Conservation (phyloP, 2,329 filamentous ascomycete genomes). For the Penicillium hesseltinei region DNA sequence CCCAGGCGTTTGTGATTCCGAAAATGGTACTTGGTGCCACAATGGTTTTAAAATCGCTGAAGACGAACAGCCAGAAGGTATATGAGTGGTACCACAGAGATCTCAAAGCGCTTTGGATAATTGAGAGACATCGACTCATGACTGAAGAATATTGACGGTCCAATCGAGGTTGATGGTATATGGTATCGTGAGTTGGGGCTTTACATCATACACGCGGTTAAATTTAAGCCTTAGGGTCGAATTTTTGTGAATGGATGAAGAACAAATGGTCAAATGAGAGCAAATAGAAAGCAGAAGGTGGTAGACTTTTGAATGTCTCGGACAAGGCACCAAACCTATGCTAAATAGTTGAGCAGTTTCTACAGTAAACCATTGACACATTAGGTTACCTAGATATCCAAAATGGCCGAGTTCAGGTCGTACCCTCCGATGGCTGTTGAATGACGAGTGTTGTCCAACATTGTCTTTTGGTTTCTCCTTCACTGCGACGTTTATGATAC, state of each 20-base stretch:
- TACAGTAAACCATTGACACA: background rate
- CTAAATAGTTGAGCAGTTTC: background rate
- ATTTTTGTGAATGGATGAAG: background rate
- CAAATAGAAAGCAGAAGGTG: background rate
- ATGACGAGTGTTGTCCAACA: background rate
- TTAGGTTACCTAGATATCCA: background rate
- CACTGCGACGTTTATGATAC: background rate
- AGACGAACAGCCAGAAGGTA: slow-evolving; percentile 26
- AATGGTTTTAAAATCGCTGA: slow-evolving; percentile 29
- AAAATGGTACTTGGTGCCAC: slow-evolving; percentile 29
- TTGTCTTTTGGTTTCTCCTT: background rate
- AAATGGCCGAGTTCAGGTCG: background rate
- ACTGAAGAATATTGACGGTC: background rate
- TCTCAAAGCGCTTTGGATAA: background rate
- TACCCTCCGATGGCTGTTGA: background rate
- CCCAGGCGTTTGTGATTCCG: slow-evolving; percentile 33
- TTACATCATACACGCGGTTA: background rate
- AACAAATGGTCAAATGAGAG: background rate
- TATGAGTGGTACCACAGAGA: slow-evolving; percentile 1
- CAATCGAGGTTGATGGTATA: background rate
- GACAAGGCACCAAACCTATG: background rate
- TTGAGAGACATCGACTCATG: background rate
- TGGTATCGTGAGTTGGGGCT: background rate
- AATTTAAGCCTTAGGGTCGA: background rate
- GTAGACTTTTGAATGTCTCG: background rate